phyloP scores from a whole-genome alignment of 179 eudicot genomes.

The Spergularia azorica region DNA sequence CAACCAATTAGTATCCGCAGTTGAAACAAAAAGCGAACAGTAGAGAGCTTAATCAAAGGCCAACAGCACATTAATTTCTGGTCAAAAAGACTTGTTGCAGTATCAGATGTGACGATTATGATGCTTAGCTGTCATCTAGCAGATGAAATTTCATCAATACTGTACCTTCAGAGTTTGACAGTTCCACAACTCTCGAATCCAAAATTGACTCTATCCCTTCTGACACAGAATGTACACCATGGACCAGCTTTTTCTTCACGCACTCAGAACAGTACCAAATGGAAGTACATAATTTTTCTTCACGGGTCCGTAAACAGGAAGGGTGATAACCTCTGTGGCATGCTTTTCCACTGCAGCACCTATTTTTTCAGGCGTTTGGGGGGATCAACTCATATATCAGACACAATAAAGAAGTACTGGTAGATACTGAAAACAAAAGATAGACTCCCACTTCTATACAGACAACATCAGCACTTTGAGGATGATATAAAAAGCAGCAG shows the following conservation, averaged over 20 bases:
- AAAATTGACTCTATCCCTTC: conserved; percentile 70
- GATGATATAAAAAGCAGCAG: not conserved
- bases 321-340: conserved; percentile 60
- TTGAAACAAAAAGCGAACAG: not conserved
- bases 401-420: not conserved
- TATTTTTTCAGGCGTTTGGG: conserved; percentile 12
- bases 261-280: conserved; percentile 62
- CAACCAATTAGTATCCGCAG: not conserved
- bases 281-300: conserved; percentile 38
- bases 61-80: not conserved
- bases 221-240: conserved; percentile 60
- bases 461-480: not conserved
- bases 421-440: not conserved
- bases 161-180: conserved; percentile 48
- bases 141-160: not conserved
- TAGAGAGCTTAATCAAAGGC: not conserved
- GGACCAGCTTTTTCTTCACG: conserved; percentile 52
- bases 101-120: not conserved
- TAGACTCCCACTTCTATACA: not conserved
- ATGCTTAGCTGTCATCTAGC: not conserved
- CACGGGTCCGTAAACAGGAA: conserved; percentile 51
- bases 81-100: not conserved
- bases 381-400: conserved; percentile 1
- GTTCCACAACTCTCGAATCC: conserved; percentile 66
- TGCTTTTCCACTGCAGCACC: conserved; percentile 64